These are phyloP conservation scores for Hyphochytrium catenoides DNA, from an alignment of 352 stramenopile genomes.

Conservation along the genomic window DNA sequence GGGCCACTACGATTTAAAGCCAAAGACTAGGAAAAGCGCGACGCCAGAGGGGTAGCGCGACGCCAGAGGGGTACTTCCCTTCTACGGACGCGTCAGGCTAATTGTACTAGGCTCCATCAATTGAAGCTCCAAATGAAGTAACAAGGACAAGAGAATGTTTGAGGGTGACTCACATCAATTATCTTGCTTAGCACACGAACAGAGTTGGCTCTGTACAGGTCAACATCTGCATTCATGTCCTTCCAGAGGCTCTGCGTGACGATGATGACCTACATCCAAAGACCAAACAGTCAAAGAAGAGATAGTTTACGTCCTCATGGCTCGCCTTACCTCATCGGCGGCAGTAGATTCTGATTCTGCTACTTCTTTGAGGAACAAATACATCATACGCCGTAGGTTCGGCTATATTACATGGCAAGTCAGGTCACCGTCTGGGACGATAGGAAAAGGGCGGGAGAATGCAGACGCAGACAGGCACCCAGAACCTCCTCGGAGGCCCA, in stretches of 20 bases:
- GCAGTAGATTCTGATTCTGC: constrained; percentile 69
- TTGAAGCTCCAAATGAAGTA: neutral
- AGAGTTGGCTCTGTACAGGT: constrained; percentile 95
- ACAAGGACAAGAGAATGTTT: no score
- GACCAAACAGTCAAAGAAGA: constrained; percentile 5
- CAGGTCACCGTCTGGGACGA: no score
- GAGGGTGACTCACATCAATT: constrained; percentile 35
- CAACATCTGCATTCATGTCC: constrained; percentile 95
- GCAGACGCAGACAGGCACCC: no score
- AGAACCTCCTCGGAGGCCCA: no score
- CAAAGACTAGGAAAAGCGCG: no score
- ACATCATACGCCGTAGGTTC: constrained; percentile 94
- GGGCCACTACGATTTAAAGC: no score
- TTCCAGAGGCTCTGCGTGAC: constrained; percentile 96
- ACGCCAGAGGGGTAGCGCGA: no score
- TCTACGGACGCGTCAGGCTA: neutral
- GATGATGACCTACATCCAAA: constrained; percentile 89
- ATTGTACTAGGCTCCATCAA: neutral
- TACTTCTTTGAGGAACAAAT: constrained; percentile 98
- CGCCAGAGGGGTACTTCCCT: no score
- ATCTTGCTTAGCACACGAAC: constrained; percentile 92
- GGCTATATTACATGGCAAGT: constrained; percentile 12
- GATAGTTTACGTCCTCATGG: neutral
- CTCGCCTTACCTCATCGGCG: constrained; percentile 23
- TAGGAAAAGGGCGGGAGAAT: no score